Base-by-base conservation (phyloP, 352 stramenopile genomes). In the Globisporangium solare region DNA sequence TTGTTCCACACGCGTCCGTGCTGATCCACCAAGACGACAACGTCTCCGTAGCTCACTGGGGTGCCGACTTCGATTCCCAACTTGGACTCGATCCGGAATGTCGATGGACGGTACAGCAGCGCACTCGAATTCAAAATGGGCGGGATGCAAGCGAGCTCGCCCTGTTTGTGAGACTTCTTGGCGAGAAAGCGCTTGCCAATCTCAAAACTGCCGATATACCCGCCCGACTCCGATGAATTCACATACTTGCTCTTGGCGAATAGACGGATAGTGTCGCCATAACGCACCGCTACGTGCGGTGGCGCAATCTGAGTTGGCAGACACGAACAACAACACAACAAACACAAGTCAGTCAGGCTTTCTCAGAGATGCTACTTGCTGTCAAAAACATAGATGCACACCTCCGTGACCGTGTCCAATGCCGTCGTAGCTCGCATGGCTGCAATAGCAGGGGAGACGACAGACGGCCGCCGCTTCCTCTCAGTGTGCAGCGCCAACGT, bases 1-100 rank as follows among this genome's bases (percentile, higher is more conserved):
- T 92, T 94, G 70, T 94, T 94, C 84, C 84, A 94, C 8, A 92
- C 80, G 42, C 66, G 63, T 15, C 73, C 75, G 42, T 64, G 58
- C 37, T 78, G 70, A 52, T 94, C 78, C 31, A 87, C 74, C n/a
- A 94, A 74, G 53, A 91, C 73, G n/a, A 94, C 68, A 14, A 91
- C 79, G 47, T 92, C 82, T 41, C 81, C 82, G 41, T 94, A 94
- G 63, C 76, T 86, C 54, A 94, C 79, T 15, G 84, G 78, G 3
- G 70, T 82, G 15, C 84, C 84, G 12, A 73, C 47, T 1, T 64
- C 66, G 15, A 86, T 49, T 21, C 80, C 76, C n/a, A 57, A 71
- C n/a, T 78, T 81, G 24, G 84, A 90, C 43, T 84, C 54, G 58
- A 94, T 84, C 14, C 70, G 70, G 42, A 91, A 92, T 17, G 52